Evolutionary conservation across 371 early-diverging fungal species (phyloP).

Genomic region (Mucor mucedo): DNA sequence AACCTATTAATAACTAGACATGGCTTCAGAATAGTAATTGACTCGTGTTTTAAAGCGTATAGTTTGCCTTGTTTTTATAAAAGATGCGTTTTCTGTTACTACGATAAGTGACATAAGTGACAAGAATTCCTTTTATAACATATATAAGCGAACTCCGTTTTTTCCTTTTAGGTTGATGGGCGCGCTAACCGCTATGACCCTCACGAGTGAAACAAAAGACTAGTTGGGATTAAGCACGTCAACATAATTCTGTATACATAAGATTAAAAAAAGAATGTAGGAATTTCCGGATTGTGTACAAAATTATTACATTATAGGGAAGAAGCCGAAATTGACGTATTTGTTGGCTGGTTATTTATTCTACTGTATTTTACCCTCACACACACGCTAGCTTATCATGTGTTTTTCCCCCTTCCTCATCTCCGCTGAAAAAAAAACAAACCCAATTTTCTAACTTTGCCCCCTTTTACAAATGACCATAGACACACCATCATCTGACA

Average conservation of each 20-base stretch:
- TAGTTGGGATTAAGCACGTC: background rate
- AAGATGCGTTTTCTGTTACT: too few species aligned
- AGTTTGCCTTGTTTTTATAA: too few species aligned
- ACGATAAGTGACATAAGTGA: too few species aligned
- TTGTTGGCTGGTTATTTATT: background rate
- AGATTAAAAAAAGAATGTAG: background rate
- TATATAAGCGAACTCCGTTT: too few species aligned
- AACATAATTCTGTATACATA: background rate
- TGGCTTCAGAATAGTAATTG: too few species aligned
- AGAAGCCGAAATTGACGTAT: constrained; percentile 13
- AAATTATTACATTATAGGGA: constrained; percentile 5
- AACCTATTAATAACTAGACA: too few species aligned
- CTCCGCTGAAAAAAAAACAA: constrained; percentile 1
- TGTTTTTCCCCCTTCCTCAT: background rate
- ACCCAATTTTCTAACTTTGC: background rate
- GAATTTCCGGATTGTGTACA: constrained; percentile 1
- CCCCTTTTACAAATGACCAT: constrained; percentile 2
- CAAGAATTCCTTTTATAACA: too few species aligned
- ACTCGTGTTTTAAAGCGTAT: too few species aligned
- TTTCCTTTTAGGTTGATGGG: too few species aligned
- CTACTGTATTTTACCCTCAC: constrained; percentile 1
- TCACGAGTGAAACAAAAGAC: too few species aligned
- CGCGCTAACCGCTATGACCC: too few species aligned
- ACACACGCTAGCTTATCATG: background rate
- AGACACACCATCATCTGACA: constrained; percentile 12